Evolutionary conservation across 75 land plant species (phyloP).

Genomic region (Azolla pinnata): DNA sequence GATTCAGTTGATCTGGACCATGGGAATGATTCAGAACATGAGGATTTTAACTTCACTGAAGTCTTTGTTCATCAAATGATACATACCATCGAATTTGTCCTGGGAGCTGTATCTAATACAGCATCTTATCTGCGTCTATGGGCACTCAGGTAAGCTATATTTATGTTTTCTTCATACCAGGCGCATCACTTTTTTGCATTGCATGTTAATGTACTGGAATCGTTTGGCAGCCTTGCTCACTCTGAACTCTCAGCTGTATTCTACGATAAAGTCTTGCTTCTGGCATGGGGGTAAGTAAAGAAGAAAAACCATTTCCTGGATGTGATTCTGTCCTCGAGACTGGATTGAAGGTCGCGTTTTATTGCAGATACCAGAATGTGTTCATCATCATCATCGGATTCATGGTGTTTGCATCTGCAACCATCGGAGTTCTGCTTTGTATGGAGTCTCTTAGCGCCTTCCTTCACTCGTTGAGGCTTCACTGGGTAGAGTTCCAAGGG

Average conservation of each 20-base stretch:
- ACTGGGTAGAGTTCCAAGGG: slow-evolving; percentile 84
- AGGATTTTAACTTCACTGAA: slow-evolving; percentile 91
- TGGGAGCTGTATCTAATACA: slow-evolving; percentile 92
- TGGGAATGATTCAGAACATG: slow-evolving; percentile 55
- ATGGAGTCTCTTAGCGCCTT: slow-evolving; percentile 94
- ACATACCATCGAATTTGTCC: slow-evolving; percentile 92
- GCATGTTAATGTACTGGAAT: not conserved
- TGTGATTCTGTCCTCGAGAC: not conserved
- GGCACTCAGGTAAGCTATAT: slow-evolving; percentile 68
- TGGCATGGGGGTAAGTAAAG: slow-evolving; percentile 76
- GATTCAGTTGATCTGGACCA: slow-evolving; percentile 52
- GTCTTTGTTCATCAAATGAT: slow-evolving; percentile 91
- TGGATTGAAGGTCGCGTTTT: not conserved
- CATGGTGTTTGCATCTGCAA: slow-evolving; percentile 71
- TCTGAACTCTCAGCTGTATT: slow-evolving; percentile 92
- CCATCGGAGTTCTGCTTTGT: slow-evolving; percentile 70
- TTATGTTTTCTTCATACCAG: slow-evolving; percentile 2
- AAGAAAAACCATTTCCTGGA: not conserved
- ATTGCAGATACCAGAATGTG: slow-evolving; percentile 54
- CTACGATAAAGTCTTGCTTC: slow-evolving; percentile 79
- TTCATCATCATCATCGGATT: slow-evolving; percentile 52
- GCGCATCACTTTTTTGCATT: not conserved
- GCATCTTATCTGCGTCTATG: slow-evolving; percentile 94
- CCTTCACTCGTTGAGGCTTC: slow-evolving; percentile 84
- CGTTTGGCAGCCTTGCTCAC: slow-evolving; percentile 74